phyloP scores from a whole-genome alignment of 2,329 filamentous ascomycete species.

The Pleomassaria siparia region DNA sequence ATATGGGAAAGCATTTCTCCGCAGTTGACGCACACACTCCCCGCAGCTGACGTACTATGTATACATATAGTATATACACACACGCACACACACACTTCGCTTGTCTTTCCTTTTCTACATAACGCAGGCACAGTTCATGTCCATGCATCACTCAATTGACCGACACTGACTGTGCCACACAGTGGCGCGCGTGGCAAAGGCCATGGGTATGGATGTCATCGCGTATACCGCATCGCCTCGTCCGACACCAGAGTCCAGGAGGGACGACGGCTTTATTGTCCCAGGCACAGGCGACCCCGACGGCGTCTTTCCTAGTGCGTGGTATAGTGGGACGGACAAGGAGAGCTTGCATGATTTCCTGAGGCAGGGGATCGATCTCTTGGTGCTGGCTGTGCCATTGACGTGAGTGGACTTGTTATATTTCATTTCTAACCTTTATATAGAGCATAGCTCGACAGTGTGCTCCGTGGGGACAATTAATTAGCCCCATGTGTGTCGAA shows the following conservation, averaged over 20 bases:
- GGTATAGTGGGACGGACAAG: conserved; percentile 60
- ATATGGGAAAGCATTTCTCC: not conserved
- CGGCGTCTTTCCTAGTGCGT: conserved; percentile 56
- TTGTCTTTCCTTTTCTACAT: not conserved
- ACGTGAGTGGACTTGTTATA: conserved; percentile 49
- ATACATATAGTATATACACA: too few relatives aligned
- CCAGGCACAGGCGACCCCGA: conserved; percentile 65
- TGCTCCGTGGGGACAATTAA: too few relatives aligned
- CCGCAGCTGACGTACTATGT: not conserved
- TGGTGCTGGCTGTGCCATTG: conserved; percentile 60
- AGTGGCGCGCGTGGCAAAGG: conserved; percentile 60
- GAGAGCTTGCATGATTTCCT: conserved; percentile 57
- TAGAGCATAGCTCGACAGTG: too few relatives aligned
- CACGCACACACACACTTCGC: not conserved
- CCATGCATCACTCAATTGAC: not conserved
- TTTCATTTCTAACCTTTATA: conserved; percentile 1
- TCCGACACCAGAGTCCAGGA: conserved; percentile 64
- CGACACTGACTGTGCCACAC: conserved; percentile 15
- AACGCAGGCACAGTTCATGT: not conserved
- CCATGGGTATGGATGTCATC: conserved; percentile 71
- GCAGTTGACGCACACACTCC: not conserved
- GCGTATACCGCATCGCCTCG: conserved; percentile 74
- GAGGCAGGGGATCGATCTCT: conserved; percentile 56
- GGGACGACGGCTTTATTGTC: conserved; percentile 67
- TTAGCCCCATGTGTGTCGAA: too few relatives aligned